A percentile compares a stretch with the other conserved stretches of the same genome.
phyloP scores from a whole-genome alignment of 1,284 basidiomycete species.

The Stereum hirsutum region DNA sequence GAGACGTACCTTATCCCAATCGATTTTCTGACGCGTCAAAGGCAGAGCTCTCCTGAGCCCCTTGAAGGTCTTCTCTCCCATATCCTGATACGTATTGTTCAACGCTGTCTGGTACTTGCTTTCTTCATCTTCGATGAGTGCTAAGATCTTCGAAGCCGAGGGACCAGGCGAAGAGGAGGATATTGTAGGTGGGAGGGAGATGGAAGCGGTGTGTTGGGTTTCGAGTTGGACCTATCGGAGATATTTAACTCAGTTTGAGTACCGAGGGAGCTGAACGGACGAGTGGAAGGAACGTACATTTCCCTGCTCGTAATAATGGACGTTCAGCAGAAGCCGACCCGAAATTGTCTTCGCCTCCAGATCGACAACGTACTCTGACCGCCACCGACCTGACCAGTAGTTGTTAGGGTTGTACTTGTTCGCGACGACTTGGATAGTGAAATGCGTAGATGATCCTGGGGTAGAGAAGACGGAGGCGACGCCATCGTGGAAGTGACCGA shows the following conservation, averaged over 20 bases:
- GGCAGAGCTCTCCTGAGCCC: constrained; percentile 82
- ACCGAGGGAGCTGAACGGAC: background rate
- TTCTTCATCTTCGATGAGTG: constrained; percentile 76
- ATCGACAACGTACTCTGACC: constrained; percentile 68
- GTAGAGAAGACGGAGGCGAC: constrained; percentile 63
- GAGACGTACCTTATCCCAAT: constrained; percentile 82
- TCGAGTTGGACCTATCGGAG: constrained; percentile 81
- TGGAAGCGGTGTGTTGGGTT: constrained; percentile 59
- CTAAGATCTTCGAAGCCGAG: constrained; percentile 67
- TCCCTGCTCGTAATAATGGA: constrained; percentile 96
- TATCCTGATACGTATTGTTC: constrained; percentile 73
- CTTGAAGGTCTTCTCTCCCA: constrained; percentile 90
- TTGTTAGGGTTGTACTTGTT: constrained; percentile 91
- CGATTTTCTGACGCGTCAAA: constrained; percentile 86
- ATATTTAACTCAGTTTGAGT: too few relatives aligned
- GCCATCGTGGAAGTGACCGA: constrained; percentile 73
- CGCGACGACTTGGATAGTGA: constrained; percentile 76
- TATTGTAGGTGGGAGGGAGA: constrained; percentile 54
- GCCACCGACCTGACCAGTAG: constrained; percentile 93
- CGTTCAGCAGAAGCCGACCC: constrained; percentile 71
- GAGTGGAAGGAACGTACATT: constrained; percentile 50
- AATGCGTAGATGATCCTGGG: constrained; percentile 34
- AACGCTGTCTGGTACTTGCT: constrained; percentile 68
- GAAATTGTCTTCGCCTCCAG: constrained; percentile 42
- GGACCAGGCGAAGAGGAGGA: constrained; percentile 38